Conservation (phyloP, 139 green algal genomes). For the Astrephomene gubernaculifera region DNA sequence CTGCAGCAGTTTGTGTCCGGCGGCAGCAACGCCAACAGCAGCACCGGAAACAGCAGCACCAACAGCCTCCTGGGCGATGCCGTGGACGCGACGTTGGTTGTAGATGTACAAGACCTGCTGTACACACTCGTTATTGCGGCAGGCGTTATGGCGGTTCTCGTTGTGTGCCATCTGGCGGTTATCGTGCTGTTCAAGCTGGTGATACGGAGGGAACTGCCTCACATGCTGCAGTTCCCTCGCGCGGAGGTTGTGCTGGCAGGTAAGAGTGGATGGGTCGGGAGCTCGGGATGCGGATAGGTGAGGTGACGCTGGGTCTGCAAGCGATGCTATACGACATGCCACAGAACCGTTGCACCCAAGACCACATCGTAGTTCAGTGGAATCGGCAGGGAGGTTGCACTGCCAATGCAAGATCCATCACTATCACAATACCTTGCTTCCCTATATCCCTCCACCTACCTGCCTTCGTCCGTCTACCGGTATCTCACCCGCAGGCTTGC, state of each 20-base stretch:
- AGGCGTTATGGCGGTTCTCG: neutral
- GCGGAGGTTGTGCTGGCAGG: conserved; percentile 3
- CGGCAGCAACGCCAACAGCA: too few species aligned
- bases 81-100: neutral
- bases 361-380: neutral
- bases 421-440: too few species aligned
- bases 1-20: neutral
- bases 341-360: neutral
- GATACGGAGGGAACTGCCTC: neutral
- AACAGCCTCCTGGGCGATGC: too few species aligned
- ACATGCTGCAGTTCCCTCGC: neutral
- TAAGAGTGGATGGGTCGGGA: neutral
- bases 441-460: neutral
- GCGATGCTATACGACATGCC: neutral
- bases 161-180: neutral
- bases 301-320: neutral
- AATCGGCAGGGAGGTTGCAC: neutral
- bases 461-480: neutral
- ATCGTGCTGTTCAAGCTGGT: neutral
- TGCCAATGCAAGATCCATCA: neutral
- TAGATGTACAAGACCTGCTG: neutral
- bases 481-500: conserved; percentile 14
- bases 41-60: too few species aligned
- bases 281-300: too few species aligned
- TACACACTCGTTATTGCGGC: conserved; percentile 3